phyloP scores from a whole-genome alignment of 805 yeast genomes.

The Yueomyces sp. region DNA sequence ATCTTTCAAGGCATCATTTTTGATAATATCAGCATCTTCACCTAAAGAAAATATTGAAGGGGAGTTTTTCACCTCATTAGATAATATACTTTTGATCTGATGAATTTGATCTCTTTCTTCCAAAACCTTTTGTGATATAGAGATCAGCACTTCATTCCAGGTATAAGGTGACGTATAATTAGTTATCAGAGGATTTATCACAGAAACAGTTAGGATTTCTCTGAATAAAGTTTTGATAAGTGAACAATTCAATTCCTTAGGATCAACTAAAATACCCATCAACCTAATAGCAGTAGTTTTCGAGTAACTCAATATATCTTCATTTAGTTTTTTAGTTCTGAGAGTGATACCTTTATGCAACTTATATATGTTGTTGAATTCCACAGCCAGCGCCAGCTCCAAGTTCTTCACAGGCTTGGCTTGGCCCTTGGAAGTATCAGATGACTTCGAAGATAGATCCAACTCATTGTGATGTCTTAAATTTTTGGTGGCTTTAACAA shows the following conservation, averaged over 20 bases:
- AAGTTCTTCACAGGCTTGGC: slow-evolving; percentile 15
- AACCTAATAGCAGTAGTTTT: slow-evolving; percentile 26
- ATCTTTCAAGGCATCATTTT: slow-evolving; percentile 3
- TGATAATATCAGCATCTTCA: neutral
- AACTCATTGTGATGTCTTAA: neutral
- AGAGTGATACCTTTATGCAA: slow-evolving; percentile 45
- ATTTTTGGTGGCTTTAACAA: neutral
- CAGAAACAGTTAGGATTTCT: slow-evolving; percentile 50
- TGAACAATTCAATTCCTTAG: slow-evolving; percentile 29
- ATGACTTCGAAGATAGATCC: neutral
- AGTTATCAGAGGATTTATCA: slow-evolving; percentile 36
- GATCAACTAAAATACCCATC: slow-evolving; percentile 38
- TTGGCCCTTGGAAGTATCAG: slow-evolving; percentile 1
- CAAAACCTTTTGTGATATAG: slow-evolving; percentile 46
- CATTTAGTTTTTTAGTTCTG: slow-evolving; percentile 23
- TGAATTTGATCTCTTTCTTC: slow-evolving; percentile 66
- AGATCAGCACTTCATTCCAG: slow-evolving; percentile 54
- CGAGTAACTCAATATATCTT: slow-evolving; percentile 38
- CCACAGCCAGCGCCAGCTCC: slow-evolving; percentile 30
- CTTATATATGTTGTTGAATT: slow-evolving; percentile 25
- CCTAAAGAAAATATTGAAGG: neutral
- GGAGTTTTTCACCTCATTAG: slow-evolving; percentile 38
- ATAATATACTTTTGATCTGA: slow-evolving; percentile 54
- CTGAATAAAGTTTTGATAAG: slow-evolving; percentile 38
- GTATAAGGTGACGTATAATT: slow-evolving; percentile 62